Evolutionary conservation across 192 early-diverging fungal species (phyloP), one percentile per base, ranked within the genome.

Genomic region (Lobosporangium transversale): DNA sequence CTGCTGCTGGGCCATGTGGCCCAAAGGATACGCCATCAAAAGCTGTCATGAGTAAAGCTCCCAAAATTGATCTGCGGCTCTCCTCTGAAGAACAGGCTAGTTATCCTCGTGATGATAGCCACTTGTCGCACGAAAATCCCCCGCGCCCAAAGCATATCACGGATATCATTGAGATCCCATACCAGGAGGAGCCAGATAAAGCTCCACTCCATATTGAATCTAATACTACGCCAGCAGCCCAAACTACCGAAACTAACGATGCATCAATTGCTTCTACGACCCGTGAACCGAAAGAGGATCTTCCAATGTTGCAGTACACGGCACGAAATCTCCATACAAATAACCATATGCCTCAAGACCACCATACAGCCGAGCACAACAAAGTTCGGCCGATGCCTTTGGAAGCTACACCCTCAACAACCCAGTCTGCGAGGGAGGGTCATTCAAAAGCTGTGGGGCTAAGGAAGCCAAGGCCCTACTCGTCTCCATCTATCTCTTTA

Each of bases 51-150:
- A 18, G 59, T 4, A 74, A 74, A 43, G 20, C 31, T 3, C 62
- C 70, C 32, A 76, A 55, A 26, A 2, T 52, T 10, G 52, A 76
- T 30, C 29, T 44, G 26, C 20, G 45, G 4, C 70, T 66, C 21
- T 37, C 61, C 50, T 60, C 70, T 27, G 70, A 75, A 24, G 70
- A 75, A 14, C 62, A 75, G 32, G 50, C 62, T 23, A 43, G 24
- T 31, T 75, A 75, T 45, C 63, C 58, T 35, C 70, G 57, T 18
- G 63, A 43, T 2, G 52, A 50, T 11, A 10, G 2, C 18, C 5
- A 18, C 20, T 17, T 17, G 12, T 17, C 5, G 12, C 51, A 54
- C 31, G 57, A 61, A 18, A 69, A 69, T 18, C 57, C 57, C 20
- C 30, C 64, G 21, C 44, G 31, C 14, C 64, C 64, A 3, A 26